Evolutionary conservation across 208 protist genomes (phyloP).

Genomic region (Acanthamoeba divionensis): DNA sequence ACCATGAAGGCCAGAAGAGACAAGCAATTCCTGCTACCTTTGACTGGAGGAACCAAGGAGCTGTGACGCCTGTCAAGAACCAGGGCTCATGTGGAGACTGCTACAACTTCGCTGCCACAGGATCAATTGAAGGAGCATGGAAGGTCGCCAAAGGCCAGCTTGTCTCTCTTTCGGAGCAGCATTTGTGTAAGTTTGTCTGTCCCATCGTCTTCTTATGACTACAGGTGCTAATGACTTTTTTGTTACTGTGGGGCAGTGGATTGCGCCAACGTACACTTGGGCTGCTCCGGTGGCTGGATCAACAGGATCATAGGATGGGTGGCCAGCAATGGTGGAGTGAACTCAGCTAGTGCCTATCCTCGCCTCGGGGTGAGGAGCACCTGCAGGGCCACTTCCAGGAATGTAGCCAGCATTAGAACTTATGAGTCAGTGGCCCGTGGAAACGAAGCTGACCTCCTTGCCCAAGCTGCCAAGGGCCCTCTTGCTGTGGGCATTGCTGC

Average conservation of each 20-base stretch:
- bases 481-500: constrained; percentile 91
- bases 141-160: constrained; percentile 1
- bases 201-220: too few species aligned
- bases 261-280: background rate
- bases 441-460: background rate
- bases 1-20: too few species aligned
- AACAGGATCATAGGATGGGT: background rate
- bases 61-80: constrained; percentile 91
- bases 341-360: background rate
- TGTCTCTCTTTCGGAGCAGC: constrained; percentile 41
- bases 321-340: background rate
- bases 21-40: constrained; percentile 38
- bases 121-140: constrained; percentile 87
- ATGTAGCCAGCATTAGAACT: background rate
- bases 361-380: background rate
- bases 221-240: too few species aligned
- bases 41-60: constrained; percentile 87
- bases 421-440: background rate
- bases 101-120: constrained; percentile 94
- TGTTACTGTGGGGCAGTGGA: too few species aligned
- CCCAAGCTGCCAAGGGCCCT: constrained; percentile 73
- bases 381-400: background rate
- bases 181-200: too few species aligned
- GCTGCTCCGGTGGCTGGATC: constrained; percentile 34
- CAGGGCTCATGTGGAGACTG: constrained; percentile 94